Percentiles rank a stretch among this genome's conserved stretches.
Conservation (phyloP, 2,329 filamentous ascomycete genomes). For the Fusarium tupiense region DNA sequence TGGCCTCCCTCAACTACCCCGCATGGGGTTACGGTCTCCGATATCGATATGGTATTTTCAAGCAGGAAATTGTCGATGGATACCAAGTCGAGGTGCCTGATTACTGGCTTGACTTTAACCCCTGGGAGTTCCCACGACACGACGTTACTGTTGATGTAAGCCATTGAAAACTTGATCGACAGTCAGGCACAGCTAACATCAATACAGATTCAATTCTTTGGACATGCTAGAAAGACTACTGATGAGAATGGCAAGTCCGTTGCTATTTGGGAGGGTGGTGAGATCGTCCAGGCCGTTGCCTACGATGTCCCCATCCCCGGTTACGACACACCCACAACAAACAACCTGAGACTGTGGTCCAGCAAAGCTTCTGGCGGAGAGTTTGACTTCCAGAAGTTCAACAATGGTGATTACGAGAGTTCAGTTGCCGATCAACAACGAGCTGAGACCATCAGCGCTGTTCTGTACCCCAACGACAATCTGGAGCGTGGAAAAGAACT, state of each 20-base stretch:
- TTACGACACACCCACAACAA: slow-evolving; percentile 88
- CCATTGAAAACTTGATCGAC: not conserved
- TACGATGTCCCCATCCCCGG: slow-evolving; percentile 95
- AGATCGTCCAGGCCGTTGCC: slow-evolving; percentile 89
- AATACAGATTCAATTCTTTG: slow-evolving; percentile 87
- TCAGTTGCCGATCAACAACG: slow-evolving; percentile 98
- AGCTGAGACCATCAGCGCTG: slow-evolving; percentile 98
- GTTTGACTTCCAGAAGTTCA: slow-evolving; percentile 99
- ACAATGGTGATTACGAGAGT: slow-evolving; percentile 96
- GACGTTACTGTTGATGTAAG: slow-evolving; percentile 89
- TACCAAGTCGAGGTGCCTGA: slow-evolving; percentile 99
- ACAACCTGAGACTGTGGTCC: slow-evolving; percentile 97
- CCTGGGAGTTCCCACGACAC: slow-evolving; percentile 97
- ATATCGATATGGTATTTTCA: slow-evolving; percentile 98
- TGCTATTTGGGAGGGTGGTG: slow-evolving; percentile 88
- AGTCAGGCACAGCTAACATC: slow-evolving; percentile 5
- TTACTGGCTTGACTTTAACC: slow-evolving; percentile 99
- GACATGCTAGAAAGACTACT: slow-evolving; percentile 77
- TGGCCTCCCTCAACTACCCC: slow-evolving; percentile 93
- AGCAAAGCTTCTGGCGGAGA: slow-evolving; percentile 97
- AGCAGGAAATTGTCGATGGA: slow-evolving; percentile 97
- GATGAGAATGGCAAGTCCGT: slow-evolving; percentile 80
- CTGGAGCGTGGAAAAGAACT: slow-evolving; percentile 96
- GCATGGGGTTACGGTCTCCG: slow-evolving; percentile 97
- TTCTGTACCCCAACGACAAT: slow-evolving; percentile 97